Evolutionary conservation across 768 basidiomycete species (phyloP).

Genomic region (Amanita rubescens): DNA sequence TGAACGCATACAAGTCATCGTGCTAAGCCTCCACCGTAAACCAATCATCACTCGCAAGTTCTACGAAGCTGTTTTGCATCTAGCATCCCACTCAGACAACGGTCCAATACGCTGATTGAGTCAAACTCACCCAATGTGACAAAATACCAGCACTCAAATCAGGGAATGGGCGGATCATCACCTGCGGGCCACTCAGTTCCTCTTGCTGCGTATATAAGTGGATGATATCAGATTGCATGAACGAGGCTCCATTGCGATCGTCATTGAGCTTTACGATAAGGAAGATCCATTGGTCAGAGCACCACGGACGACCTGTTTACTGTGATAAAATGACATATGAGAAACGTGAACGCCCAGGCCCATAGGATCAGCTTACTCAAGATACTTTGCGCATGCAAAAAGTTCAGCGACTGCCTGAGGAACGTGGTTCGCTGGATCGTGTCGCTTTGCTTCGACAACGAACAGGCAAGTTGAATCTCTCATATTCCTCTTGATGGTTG

Average conservation of each 20-base stretch:
- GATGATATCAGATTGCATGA: conserved; percentile 11
- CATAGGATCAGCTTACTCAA: conserved; percentile 11
- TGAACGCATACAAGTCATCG: conserved; percentile 1
- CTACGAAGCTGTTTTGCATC: conserved; percentile 15
- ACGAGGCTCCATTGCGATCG: conserved; percentile 15
- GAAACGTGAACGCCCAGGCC: conserved; percentile 5
- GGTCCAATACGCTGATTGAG: conserved; percentile 2
- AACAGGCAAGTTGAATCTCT: conserved; percentile 6
- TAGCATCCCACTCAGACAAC: conserved; percentile 6
- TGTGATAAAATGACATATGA: conserved; percentile 9
- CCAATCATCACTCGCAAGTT: conserved; percentile 14
- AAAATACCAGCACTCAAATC: conserved; percentile 18
- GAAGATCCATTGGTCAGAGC: conserved; percentile 22
- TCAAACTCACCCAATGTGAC: conserved; percentile 15
- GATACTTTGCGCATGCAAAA: conserved; percentile 14
- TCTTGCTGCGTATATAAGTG: conserved; percentile 1
- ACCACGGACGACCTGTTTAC: conserved; percentile 17
- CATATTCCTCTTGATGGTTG: conserved; percentile 6
- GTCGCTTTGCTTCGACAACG: conserved; percentile 8
- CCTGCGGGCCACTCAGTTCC: conserved; percentile 3
- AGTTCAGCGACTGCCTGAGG: conserved; percentile 13
- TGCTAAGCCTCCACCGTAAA: conserved; percentile 10
- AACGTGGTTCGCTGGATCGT: conserved; percentile 8
- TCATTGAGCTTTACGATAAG: conserved; percentile 12
- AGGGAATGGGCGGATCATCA: conserved; percentile 10